Evolutionary conservation across 2,329 filamentous ascomycete genomes (phyloP), one percentile per base, ranked within the genome.

Genomic region (Colletotrichum camelliae): DNA sequence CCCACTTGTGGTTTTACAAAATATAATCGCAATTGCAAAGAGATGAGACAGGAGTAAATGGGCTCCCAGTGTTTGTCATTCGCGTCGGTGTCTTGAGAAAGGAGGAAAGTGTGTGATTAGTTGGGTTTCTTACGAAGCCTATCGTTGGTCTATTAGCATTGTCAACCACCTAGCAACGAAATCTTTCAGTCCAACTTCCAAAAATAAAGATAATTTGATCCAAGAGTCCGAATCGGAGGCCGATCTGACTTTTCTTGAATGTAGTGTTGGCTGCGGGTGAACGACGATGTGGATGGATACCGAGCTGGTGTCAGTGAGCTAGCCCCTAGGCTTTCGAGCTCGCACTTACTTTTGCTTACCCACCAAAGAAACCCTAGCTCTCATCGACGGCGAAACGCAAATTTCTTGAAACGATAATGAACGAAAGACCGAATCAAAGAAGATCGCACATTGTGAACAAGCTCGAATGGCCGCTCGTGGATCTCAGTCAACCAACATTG

Each of bases 101-200:
- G 3, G n/a, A 13, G 43, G 6, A 21, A 21, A 21, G 43, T 52
- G 43, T 52, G 18, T 0, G n/a, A 21, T 52, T 0, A 52, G n/a
- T 13, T 0, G 43, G 0, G 43, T 13, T 52, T 21, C 3, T 21
- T 7, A 2, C n/a, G 16, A 6, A 21, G 43, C 43, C 0, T 21
- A 52, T 52, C 43, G 10, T 52, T 48, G 16, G 18, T 13, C 10
- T 21, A 21, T 13, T 10, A 0, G 43, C 43, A 13, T 21, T 52
- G 43, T 4, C 10, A 16, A 52, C 18, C 0, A 1, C 21, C 18
- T 13, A 21, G 6, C 4, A 10, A 52, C n/a, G 43, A 13, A 13
- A 2, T 48, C 43, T 29, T 29, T 29, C 29, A 6, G 29, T 29
- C 29, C 29, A 29, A 29, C 29, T 29, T 7, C 5, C 29, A 29